Evolutionary conservation across 139 green algal genomes (phyloP).

Genomic region (Choricystis sp.): DNA sequence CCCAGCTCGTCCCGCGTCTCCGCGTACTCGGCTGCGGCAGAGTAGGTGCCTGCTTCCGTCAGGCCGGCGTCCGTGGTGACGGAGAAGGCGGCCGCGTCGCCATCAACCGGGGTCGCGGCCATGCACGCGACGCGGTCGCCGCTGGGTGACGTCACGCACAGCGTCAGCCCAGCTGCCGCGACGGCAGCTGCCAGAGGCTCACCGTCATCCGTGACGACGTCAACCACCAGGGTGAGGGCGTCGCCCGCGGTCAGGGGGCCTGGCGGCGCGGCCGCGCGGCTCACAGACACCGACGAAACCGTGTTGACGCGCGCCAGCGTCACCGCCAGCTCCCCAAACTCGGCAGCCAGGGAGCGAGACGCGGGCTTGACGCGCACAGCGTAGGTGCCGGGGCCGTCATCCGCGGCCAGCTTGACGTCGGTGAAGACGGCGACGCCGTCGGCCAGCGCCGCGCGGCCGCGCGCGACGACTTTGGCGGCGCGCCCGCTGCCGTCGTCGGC

Average conservation of each 20-base stretch:
- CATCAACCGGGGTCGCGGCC: no score
- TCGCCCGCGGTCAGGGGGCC: not conserved
- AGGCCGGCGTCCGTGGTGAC: constrained; percentile 9
- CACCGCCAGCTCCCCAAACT: constrained; percentile 21
- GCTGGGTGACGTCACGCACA: constrained; percentile 18
- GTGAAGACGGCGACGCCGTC: constrained; percentile 33
- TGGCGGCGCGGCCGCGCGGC: not conserved
- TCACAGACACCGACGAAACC: constrained; percentile 12
- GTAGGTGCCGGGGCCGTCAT: constrained; percentile 25
- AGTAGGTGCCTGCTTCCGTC: constrained; percentile 19
- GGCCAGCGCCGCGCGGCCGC: constrained; percentile 33
- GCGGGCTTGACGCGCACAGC: constrained; percentile 16
- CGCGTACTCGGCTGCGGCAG: constrained; percentile 22
- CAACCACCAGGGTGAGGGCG: not conserved
- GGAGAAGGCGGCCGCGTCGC: not conserved
- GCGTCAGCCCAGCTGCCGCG: constrained; percentile 9
- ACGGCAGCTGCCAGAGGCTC: constrained; percentile 13
- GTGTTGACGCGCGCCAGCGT: constrained; percentile 16
- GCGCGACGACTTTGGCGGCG: constrained; percentile 23
- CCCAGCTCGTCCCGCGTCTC: constrained; percentile 26
- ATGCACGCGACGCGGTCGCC: no score
- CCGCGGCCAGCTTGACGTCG: constrained; percentile 26
- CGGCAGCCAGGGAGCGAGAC: constrained; percentile 15
- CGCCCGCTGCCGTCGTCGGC: constrained; percentile 20
- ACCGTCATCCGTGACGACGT: constrained; percentile 28